Conservation (phyloP, 441 rosid species). For the Gossypium lobatum region DNA sequence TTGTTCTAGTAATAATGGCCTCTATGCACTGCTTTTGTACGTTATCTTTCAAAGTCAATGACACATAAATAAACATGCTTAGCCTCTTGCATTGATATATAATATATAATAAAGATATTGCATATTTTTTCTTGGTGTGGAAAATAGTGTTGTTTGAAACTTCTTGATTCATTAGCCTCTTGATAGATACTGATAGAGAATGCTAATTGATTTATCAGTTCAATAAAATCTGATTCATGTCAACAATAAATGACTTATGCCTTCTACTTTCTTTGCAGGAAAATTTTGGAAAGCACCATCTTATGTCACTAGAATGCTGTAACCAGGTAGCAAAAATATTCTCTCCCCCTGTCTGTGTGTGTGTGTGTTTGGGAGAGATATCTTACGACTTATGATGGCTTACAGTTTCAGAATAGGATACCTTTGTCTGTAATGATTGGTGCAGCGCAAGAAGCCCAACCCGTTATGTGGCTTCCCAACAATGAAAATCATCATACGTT, state of each 20-base stretch:
- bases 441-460: constrained; percentile 55
- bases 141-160: not conserved
- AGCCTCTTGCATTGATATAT: not conserved
- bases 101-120: constrained; percentile 1
- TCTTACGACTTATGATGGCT: constrained; percentile 13
- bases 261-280: constrained; percentile 38
- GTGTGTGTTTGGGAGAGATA: not conserved
- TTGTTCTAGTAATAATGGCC: not conserved
- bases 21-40: not conserved
- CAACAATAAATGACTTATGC: not conserved
- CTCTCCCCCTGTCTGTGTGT: not conserved
- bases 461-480: constrained; percentile 66
- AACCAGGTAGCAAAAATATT: constrained; percentile 39
- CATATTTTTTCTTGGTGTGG: not conserved
- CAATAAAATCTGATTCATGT: not conserved
- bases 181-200: not conserved
- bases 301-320: constrained; percentile 44
- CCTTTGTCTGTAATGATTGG: constrained; percentile 49
- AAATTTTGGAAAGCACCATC: constrained; percentile 47
- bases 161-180: not conserved
- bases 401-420: constrained; percentile 60
- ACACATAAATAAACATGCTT: not conserved
- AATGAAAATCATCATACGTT: constrained; percentile 51
- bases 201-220: not conserved
- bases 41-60: not conserved